Evolutionary conservation across 495 filamentous ascomycete species (phyloP), one percentile per base, ranked within the genome.

Genomic region (Penicillium paradoxum): DNA sequence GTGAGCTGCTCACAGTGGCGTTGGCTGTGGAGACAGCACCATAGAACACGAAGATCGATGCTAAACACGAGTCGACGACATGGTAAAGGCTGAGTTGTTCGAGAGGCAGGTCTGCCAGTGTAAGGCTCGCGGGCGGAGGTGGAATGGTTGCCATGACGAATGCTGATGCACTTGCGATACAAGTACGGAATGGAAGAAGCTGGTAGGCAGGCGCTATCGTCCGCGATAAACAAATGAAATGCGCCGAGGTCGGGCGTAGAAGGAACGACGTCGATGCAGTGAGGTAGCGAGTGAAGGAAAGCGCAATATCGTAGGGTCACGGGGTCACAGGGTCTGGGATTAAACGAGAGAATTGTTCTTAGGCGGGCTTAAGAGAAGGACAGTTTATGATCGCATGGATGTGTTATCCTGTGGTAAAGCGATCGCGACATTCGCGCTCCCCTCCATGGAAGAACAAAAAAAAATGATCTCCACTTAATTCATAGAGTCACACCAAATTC

Each of bases 1-100:
- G 86, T 40, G 90, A 93, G 70, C 84, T 91, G 72, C 86, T 93
- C 53, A 86, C 81, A 37, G 87, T 92, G 45, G 86, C 85, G 73
- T 90, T 91, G 60, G 84, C 82, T 14, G 89, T 90, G 4, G 87
- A 85, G 32, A 91, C 88, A 6, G 88, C 79, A 4, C 91, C 91
- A 66, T 95, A 86, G 74, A 95, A 93, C 63, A 93, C 77, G 24
- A 96, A 74, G 52, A 95, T 72, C 49, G 89, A 82, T 53, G 86
- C 83, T 19, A 93, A 79, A 57, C 86, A 77, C 8, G 86, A 79
- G 72, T 95, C 90, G 62, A 82, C 85, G 61, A 85, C 82, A 72
- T 90, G 83, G 75, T 91, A 93, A 52, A 92, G 85, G 57, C 79
- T 81, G 71, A 93, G 79, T 53, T 86, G 79, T 64, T 89, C 86